phyloP scores from a whole-genome alignment of 2,329 filamentous ascomycete genomes.

The Cadophora sp. region DNA sequence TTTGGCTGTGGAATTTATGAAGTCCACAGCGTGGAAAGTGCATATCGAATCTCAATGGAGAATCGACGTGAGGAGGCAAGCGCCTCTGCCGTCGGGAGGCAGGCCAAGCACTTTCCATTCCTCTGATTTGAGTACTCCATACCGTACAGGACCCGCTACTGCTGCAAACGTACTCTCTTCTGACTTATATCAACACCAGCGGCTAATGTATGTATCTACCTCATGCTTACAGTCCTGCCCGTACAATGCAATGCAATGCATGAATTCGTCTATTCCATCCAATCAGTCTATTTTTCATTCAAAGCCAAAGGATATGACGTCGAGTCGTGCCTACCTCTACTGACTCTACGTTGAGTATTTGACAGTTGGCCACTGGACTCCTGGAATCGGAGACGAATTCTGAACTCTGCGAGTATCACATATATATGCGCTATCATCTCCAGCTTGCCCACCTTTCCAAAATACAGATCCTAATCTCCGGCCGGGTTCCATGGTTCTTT shows the following conservation, averaged over 20 bases:
- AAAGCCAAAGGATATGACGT: conserved; percentile 4
- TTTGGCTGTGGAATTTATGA: background rate
- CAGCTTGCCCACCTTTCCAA: background rate
- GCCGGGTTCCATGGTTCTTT: background rate
- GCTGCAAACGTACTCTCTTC: background rate
- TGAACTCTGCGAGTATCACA: background rate
- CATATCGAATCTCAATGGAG: background rate
- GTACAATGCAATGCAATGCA: background rate
- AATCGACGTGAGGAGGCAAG: background rate
- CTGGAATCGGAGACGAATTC: background rate
- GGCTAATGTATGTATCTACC: background rate
- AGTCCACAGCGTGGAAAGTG: conserved; percentile 3
- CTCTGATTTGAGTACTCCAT: no score
- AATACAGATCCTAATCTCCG: background rate
- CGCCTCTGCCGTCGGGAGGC: background rate
- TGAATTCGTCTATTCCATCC: conserved; percentile 25
- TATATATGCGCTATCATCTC: conserved; percentile 16
- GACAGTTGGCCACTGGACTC: conserved; percentile 1
- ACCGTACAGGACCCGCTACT: no score
- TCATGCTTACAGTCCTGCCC: background rate
- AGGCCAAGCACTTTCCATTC: no score
- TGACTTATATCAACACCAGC: background rate
- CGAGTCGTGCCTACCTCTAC: background rate
- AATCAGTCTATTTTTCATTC: conserved; percentile 25
- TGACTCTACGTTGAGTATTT: background rate